A percentile compares a stretch with the other conserved stretches of the same genome.
These are phyloP conservation scores for Penicillium alfredii DNA, from an alignment of 495 filamentous ascomycete genomes.

Conservation along the genomic window DNA sequence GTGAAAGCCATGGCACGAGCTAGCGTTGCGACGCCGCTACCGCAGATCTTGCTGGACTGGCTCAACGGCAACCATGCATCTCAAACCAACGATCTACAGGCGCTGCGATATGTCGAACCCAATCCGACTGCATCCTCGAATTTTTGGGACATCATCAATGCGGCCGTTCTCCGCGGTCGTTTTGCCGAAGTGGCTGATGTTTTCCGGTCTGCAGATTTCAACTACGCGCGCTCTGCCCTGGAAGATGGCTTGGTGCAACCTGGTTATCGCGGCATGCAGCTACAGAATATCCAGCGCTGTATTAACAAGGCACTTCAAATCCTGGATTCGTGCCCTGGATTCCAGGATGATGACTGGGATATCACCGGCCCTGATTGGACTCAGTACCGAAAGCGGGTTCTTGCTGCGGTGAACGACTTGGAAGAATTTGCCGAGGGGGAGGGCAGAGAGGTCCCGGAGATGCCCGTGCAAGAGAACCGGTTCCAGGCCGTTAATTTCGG, in stretches of 20 bases:
- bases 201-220: constrained; percentile 68
- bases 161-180: constrained; percentile 62
- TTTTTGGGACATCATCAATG: constrained; percentile 76
- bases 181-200: constrained; percentile 56
- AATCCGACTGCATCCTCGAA: constrained; percentile 64
- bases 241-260: constrained; percentile 52
- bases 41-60: constrained; percentile 74
- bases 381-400: constrained; percentile 64
- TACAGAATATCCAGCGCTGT: constrained; percentile 66
- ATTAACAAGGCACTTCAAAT: constrained; percentile 57
- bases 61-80: constrained; percentile 62
- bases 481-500: constrained; percentile 52
- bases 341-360: constrained; percentile 63
- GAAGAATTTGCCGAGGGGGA: constrained; percentile 69
- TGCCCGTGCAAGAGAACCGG: constrained; percentile 27
- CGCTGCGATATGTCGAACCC: constrained; percentile 55
- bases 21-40: constrained; percentile 48
- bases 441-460: constrained; percentile 33
- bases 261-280: constrained; percentile 63
- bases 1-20: constrained; percentile 29
- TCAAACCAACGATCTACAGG: constrained; percentile 51
- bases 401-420: constrained; percentile 59
- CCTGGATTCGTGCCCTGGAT: constrained; percentile 64
- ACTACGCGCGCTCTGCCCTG: constrained; percentile 54
- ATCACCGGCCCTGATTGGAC: constrained; percentile 69